Percentiles rank a stretch among this genome's conserved stretches.
Conservation (phyloP, 2,329 filamentous ascomycete genomes). For the Venturia pyrina region DNA sequence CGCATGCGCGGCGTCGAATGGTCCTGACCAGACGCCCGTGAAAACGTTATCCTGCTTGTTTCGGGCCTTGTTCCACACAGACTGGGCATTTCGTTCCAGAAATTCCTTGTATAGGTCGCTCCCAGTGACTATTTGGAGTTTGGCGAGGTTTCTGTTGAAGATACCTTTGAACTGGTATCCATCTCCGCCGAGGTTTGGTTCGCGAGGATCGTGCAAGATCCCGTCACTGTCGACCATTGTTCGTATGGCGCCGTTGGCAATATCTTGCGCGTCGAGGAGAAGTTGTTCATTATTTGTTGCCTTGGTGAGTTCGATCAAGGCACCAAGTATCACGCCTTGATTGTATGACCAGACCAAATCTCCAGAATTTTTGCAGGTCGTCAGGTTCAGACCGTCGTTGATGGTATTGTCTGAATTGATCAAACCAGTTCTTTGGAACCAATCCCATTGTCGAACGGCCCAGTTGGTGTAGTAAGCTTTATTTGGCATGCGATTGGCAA, state of each 20-base stretch:
- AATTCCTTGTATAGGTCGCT: conserved; percentile 42
- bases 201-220: conserved; percentile 30
- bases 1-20: conserved; percentile 39
- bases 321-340: conserved; percentile 52
- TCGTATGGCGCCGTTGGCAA: conserved; percentile 29
- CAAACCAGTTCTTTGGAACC: conserved; percentile 40
- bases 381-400: conserved; percentile 41
- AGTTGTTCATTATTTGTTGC: conserved; percentile 26
- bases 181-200: conserved; percentile 29
- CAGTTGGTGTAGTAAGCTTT: conserved; percentile 32
- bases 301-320: conserved; percentile 42
- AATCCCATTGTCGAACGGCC: conserved; percentile 40
- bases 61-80: conserved; percentile 53
- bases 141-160: conserved; percentile 54
- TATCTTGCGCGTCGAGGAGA: conserved; percentile 25
- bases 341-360: conserved; percentile 44
- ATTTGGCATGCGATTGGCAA: conserved; percentile 40
- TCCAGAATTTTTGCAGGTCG: conserved; percentile 44
- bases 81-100: conserved; percentile 52
- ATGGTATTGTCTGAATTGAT: conserved; percentile 39
- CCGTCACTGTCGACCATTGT: conserved; percentile 27
- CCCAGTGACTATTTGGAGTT: conserved; percentile 44
- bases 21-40: conserved; percentile 57
- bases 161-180: conserved; percentile 63
- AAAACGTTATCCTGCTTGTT: conserved; percentile 38